Evolutionary conservation across 177 flowering plant genomes (phyloP).

Genomic region (Tripterygium wilfordii): DNA sequence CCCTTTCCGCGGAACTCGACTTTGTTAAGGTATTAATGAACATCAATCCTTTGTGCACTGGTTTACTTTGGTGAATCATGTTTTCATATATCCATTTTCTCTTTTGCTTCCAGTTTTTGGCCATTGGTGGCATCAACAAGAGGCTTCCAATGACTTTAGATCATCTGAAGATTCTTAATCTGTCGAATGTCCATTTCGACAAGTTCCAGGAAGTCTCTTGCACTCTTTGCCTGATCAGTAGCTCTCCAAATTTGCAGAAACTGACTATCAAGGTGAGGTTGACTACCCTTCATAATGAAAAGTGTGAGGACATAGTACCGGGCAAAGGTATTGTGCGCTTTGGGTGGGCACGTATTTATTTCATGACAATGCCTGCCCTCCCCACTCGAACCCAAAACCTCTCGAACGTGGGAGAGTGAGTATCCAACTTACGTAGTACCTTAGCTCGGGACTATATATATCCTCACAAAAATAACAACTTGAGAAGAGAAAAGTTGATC

Average conservation of each 20-base stretch:
- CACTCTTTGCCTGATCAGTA: constrained; percentile 1
- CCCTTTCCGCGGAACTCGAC: neutral
- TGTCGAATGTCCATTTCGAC: neutral
- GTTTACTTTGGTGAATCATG: too few species aligned
- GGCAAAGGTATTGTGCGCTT: too few species aligned
- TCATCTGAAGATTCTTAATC: neutral
- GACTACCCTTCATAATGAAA: too few species aligned
- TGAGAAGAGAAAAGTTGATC: too few species aligned
- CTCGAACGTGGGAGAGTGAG: too few species aligned
- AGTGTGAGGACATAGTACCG: too few species aligned
- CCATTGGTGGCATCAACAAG: neutral
- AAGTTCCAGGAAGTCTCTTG: neutral
- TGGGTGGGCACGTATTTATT: neutral
- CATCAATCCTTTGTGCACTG: neutral
- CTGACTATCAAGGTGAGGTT: neutral
- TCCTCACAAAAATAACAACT: too few species aligned
- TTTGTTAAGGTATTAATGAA: neutral
- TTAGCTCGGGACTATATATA: too few species aligned
- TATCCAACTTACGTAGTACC: too few species aligned
- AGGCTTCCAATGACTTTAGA: neutral
- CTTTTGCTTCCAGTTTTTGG: neutral
- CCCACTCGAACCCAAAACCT: too few species aligned
- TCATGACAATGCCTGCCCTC: too few species aligned
- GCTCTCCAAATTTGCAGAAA: constrained; percentile 1
- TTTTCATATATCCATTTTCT: too few species aligned